These are phyloP conservation scores for Xylariaceae sp. DNA, from an alignment of 2,329 filamentous ascomycete species.

Conservation along the genomic window DNA sequence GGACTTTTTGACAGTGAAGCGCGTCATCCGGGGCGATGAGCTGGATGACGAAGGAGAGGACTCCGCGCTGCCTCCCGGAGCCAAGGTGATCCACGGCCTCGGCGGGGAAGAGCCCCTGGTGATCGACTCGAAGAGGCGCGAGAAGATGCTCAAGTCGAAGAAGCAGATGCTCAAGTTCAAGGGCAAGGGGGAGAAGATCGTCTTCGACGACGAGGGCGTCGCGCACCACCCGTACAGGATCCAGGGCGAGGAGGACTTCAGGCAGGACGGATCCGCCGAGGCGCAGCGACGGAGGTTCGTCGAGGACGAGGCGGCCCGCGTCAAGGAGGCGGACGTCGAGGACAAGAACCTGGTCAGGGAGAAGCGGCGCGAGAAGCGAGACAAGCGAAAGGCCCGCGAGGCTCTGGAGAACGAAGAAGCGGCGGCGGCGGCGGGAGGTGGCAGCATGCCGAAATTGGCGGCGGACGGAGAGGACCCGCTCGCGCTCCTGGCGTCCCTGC, in stretches of 20 bases:
- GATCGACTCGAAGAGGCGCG: slow-evolving; percentile 88
- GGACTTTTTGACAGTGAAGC: slow-evolving; percentile 84
- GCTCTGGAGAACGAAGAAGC: slow-evolving; percentile 36
- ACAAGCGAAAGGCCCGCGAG: slow-evolving; percentile 64
- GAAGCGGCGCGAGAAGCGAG: slow-evolving; percentile 68
- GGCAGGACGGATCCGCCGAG: slow-evolving; percentile 64
- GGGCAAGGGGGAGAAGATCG: slow-evolving; percentile 73
- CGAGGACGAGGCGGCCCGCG: slow-evolving; percentile 63
- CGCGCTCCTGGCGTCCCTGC: slow-evolving; percentile 50
- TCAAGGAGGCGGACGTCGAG: slow-evolving; percentile 65
- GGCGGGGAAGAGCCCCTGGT: slow-evolving; percentile 66
- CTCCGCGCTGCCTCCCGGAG: slow-evolving; percentile 31
- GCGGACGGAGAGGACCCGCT: slow-evolving; percentile 44
- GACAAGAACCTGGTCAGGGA: slow-evolving; percentile 77
- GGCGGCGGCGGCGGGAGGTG: too few species aligned
- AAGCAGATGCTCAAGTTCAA: slow-evolving; percentile 90
- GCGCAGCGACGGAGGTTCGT: slow-evolving; percentile 72
- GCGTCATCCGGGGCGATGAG: slow-evolving; percentile 68
- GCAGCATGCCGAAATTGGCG: slow-evolving; percentile 28
- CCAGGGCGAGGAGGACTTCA: slow-evolving; percentile 76
- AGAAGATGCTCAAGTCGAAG: slow-evolving; percentile 92
- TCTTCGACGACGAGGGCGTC: slow-evolving; percentile 89
- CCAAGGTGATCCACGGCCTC: slow-evolving; percentile 58
- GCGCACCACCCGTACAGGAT: slow-evolving; percentile 83
- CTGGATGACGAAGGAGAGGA: slow-evolving; percentile 42